Evolutionary conservation across 495 filamentous ascomycete genomes (phyloP), one percentile per base, ranked within the genome.

Genomic region (Geoglossum glabrum): DNA sequence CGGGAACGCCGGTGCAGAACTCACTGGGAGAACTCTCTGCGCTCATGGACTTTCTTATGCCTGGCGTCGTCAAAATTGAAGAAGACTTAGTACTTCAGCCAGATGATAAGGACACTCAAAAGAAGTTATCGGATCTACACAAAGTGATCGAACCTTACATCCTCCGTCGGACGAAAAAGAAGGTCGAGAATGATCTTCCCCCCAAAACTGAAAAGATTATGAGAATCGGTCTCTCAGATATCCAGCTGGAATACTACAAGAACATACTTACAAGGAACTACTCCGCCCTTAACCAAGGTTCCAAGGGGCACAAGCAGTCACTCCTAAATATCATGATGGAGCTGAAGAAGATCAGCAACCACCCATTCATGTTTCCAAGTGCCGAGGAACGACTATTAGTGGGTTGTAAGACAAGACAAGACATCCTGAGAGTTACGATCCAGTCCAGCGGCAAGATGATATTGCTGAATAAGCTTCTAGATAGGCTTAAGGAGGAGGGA

Each of bases 251-350:
- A 56, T 96, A 96, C 65, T 99, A 99, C 70, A 96, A 95, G 65
- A 96, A 97, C 65, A 97, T 99, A 60, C 77, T 99, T 10, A 96
- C 93, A 0, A 79, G 88, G 54, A 99, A 99, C 62, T 99, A 97
- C 64, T 84, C 88, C 28, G 92, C 90, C 8, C 76, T 99, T 51
- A 95, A 93, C 64, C 81, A 90, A 62, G 90, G 88, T 23, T 79
- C 81, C 27, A 87, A 78, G 54, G 92, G 89, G 8, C 83, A 86
- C 65, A 95, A 95, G 67, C 88, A 92, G 61, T 95, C 89, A 0
- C 71, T 97, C n/a, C 70, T 97, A 57, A 99, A 99, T 70, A 94
- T 99, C 65, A 95, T 96, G 77, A 99, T 99, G 90, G 93, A 99
- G 67, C 68, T 99, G 63, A 97, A 97, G 74, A 99, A 99, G 69